Base-by-base conservation (phyloP, 352 stramenopile species). In the Globisporangium ultimum region DNA sequence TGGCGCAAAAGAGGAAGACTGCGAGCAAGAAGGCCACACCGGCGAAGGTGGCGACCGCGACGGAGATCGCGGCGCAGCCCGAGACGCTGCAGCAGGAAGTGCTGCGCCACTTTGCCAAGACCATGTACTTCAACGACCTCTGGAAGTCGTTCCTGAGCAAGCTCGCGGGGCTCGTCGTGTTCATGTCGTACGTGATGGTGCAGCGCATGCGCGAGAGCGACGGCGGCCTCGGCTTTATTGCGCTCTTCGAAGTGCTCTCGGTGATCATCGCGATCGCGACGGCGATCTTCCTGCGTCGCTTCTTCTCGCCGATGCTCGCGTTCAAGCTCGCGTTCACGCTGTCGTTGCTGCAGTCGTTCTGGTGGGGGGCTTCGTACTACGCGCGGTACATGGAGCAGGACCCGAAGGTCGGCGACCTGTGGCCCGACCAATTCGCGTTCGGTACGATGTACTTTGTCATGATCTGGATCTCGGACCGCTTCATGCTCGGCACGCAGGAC, bases 71-170 rank as follows among this genome's bases (percentile, higher is more conserved):
- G 40, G 49, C 61, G 14, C 48, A 69, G 61, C 50, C 66, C 13
- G 71, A 78, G 58, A 61, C 64, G 18, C 58, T 81, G 11, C 82
- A 89, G 57, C 79, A 90, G 62, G 67, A 89, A 45, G 78, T 91
- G 41, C 60, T 88, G 64, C 82, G 81, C 21, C 84, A 93, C 61
- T 89, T 89, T 60, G 77, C 75, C 55, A 93, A 89, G 78, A 93
- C 84, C 7, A 70, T 91, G 34, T 88, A 91, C 71, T 93, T 93
- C 60, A 93, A 93, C 59, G 80, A 89, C 61, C 64, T 90, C 34
- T 93, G 84, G 84, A 80, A 87, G 49, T 83, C 76, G n/a, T 91
- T 93, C 60, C 46, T 93, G 41, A 80, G 73, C 70, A 93, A 91
- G 58, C 84, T 91, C 66, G 72, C 78, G 13, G 78, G 68, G 0